phyloP scores from a whole-genome alignment of 176 grass and related monocot genomes.

The Microstegium vimineum region DNA sequence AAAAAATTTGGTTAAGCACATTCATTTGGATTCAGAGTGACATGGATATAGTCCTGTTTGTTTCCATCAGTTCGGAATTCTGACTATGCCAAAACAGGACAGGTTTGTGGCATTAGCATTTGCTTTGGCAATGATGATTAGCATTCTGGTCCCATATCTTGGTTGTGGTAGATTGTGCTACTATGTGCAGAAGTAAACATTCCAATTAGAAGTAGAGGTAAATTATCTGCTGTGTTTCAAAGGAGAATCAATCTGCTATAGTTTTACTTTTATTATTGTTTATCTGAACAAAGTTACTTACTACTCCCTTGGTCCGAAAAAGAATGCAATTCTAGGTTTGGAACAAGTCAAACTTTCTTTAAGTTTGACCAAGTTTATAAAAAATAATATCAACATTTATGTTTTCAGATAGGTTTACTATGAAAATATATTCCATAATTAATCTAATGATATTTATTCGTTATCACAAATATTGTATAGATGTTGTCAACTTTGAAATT shows the following conservation, averaged over 20 bases:
- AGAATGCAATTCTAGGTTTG: background rate
- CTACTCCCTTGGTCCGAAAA: background rate
- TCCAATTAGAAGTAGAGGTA: background rate
- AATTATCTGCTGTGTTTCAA: background rate
- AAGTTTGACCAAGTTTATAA: background rate
- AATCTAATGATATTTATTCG: background rate
- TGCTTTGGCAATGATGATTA: slow-evolving; percentile 4
- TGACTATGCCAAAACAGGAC: background rate
- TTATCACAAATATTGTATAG: background rate
- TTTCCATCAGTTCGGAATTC: background rate
- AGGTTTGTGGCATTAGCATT: background rate
- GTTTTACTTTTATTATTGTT: slow-evolving; percentile 1
- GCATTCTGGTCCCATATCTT: background rate
- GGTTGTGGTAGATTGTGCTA: background rate
- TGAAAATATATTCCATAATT: background rate
- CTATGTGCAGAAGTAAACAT: background rate
- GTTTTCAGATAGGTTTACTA: background rate
- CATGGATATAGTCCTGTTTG: background rate
- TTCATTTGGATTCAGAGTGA: background rate
- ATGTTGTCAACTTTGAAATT: background rate
- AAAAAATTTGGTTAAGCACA: background rate
- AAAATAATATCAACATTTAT: background rate
- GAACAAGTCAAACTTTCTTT: background rate
- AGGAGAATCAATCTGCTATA: background rate
- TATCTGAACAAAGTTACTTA: background rate